phyloP scores from a whole-genome alignment of 345 rosid species.

The Arabidopsis thaliana region TAIR10.1 NC_003076.8:17078001-17078500 shows the following conservation, averaged over 20 bases:
- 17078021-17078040: no score
- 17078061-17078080: not conserved
- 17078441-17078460: slow-evolving; percentile 24
- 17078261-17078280: slow-evolving; percentile 52
- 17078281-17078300: slow-evolving; percentile 52
- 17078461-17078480: slow-evolving; percentile 5
- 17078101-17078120: not conserved
- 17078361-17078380: slow-evolving; percentile 38
- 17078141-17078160: not conserved
- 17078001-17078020: not conserved
- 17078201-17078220: slow-evolving; percentile 53
- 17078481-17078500: not conserved
- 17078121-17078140: slow-evolving; percentile 11
- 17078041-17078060: not conserved
- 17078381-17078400: slow-evolving; percentile 37
- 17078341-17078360: slow-evolving; percentile 34
- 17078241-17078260: slow-evolving; percentile 54
- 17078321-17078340: slow-evolving; percentile 10
- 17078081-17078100: not conserved
- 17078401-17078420: slow-evolving; percentile 22
- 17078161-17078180: not conserved
- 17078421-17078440: slow-evolving; percentile 35
- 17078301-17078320: slow-evolving; percentile 44
- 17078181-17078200: slow-evolving; percentile 21
- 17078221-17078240: slow-evolving; percentile 53